phyloP scores from a whole-genome alignment of 2,329 filamentous ascomycete species.

The Trichophyton verrucosum region DNA sequence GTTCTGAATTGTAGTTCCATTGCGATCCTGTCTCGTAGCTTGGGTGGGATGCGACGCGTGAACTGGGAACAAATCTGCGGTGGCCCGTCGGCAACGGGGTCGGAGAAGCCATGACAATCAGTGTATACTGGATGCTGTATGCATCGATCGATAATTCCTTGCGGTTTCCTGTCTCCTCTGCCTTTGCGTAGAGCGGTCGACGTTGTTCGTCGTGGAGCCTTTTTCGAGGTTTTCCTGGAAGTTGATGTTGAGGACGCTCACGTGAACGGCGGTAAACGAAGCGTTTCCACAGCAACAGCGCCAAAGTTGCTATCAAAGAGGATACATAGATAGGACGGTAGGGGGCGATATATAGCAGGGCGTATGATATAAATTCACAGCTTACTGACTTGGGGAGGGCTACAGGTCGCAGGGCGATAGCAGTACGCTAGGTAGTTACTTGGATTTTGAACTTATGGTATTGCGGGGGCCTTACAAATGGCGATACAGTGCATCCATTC shows the following conservation, averaged over 20 bases:
- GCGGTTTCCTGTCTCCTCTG: neutral
- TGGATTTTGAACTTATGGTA: too few species aligned
- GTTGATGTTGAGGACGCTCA: neutral
- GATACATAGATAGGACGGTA: too few species aligned
- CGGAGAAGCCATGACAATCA: neutral
- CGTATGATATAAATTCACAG: too few species aligned
- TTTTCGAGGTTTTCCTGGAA: neutral
- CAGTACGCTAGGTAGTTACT: too few species aligned
- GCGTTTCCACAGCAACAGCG: neutral
- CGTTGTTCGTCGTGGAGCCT: neutral
- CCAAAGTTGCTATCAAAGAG: neutral
- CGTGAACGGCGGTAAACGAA: neutral
- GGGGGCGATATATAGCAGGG: too few species aligned
- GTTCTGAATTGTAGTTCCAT: neutral
- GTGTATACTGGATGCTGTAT: neutral
- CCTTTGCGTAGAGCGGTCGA: neutral
- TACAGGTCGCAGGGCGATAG: too few species aligned
- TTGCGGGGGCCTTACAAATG: too few species aligned
- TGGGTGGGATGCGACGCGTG: neutral
- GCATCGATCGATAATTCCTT: neutral
- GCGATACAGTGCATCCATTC: neutral
- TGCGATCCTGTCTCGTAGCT: neutral
- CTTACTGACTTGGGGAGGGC: too few species aligned
- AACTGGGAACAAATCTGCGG: neutral
- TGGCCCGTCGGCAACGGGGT: neutral